Base-by-base conservation (phyloP, 2,329 filamentous ascomycete genomes). In the Pseudocercospora macadamiae region DNA sequence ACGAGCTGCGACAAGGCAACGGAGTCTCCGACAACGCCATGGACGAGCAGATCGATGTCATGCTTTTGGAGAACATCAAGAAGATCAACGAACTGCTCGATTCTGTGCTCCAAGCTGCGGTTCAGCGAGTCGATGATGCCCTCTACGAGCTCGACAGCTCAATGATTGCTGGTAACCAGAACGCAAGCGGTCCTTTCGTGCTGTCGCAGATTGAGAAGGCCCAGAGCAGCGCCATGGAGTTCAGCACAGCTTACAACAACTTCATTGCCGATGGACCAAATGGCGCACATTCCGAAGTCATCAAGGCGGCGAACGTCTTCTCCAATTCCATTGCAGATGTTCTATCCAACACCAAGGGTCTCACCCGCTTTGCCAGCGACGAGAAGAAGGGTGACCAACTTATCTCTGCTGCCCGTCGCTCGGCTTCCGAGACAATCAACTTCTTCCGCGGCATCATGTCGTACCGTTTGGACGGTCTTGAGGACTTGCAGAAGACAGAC, bases 31-130 rank as follows among this genome's bases (percentile, higher is more conserved):
- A 97, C 71, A 80, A 88, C 62, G 91, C 88, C 2, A 81, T 96
- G 55, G 93, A 97, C 71, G 89, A 90, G 30, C 91, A 96, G 74
- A 91, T 99, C 62, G 93, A 97, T 75, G 89, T 89, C 39, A 83
- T 99, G 63, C 87, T 97, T 60, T 83, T 95, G 66, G 85, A 91
- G 62, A 96, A 92, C 70, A 82, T 97, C 49, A 86, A 89, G 73
- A 97, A 96, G 82, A 93, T 99, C 75, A 95, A 96, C 78, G 92
- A 96, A 68, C 93, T 99, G 54, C 96, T 99, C 67, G 95, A 99
- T 75, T 96, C 93, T 0, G 95, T 99, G 3, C 81, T 99, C 36
- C 93, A 97, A 73, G 89, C 91, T 49, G 95, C 93, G 66, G 91
- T 97, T 19, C 88, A 95, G 70, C 89, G 95, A 44, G 93, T 99